Conservation (phyloP, 2,329 filamentous ascomycete genomes). For the Cladosporium cucumerinum region DNA sequence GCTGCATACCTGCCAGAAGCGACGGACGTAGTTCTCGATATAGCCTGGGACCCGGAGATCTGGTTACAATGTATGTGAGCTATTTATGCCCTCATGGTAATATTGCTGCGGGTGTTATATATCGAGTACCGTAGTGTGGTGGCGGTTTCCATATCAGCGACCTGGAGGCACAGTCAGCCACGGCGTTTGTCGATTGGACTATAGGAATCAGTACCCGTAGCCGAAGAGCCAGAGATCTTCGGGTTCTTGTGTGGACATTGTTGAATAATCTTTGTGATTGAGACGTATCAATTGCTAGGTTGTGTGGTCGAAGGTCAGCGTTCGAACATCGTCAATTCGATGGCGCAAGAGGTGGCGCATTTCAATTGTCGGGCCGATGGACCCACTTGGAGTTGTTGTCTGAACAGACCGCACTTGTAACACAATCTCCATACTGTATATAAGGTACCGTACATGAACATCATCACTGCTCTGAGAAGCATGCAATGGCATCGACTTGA, state of each 20-base stretch:
- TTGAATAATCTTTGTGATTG: background rate
- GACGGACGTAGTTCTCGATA: constrained; percentile 87
- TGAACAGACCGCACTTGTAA: background rate
- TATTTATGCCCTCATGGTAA: background rate
- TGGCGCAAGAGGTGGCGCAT: background rate
- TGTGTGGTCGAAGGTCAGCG: background rate
- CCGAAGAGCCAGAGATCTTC: constrained; percentile 89
- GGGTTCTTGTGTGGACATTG: constrained; percentile 13
- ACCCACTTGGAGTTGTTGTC: background rate
- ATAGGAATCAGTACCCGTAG: constrained; percentile 68
- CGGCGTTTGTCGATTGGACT: background rate
- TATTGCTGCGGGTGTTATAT: background rate
- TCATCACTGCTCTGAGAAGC: background rate
- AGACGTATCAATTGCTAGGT: background rate
- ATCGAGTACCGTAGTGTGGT: constrained; percentile 78
- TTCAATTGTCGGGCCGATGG: background rate
- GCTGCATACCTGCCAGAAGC: constrained; percentile 92
- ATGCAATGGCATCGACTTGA: background rate
- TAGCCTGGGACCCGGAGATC: constrained; percentile 84
- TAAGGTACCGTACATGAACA: background rate
- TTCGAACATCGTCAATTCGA: constrained; percentile 2
- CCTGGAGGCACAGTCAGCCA: constrained; percentile 45
- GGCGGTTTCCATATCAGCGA: constrained; percentile 98
- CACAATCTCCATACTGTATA: background rate
- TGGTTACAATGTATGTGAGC: constrained; percentile 37